Evolutionary conservation across 441 rosid genomes (phyloP).

Genomic region (Breynia disticha): DNA sequence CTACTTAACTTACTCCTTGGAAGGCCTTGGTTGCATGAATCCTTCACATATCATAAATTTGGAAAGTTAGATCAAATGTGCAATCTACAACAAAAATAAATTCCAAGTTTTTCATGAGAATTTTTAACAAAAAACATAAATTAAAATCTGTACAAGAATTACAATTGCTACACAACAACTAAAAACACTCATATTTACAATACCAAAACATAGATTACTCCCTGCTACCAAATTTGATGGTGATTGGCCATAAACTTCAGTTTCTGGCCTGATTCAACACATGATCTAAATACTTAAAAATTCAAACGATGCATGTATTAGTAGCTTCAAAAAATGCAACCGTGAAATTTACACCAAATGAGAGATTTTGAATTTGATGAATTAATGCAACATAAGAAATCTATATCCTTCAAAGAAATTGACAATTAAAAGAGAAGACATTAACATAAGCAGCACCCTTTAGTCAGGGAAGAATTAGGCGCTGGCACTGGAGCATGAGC

Average conservation of each 20-base stretch:
- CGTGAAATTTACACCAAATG: conserved; percentile 3
- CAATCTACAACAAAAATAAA: too few species aligned
- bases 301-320: not conserved
- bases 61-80: too few species aligned
- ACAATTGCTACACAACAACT: too few species aligned
- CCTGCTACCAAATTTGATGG: conserved; percentile 84
- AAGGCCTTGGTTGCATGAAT: too few species aligned
- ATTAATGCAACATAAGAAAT: not conserved
- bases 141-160: too few species aligned
- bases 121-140: too few species aligned
- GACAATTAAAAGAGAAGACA: conserved; percentile 9
- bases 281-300: conserved; percentile 3
- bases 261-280: conserved; percentile 31
- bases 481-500: conserved; percentile 13
- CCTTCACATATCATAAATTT: too few species aligned
- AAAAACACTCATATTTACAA: too few species aligned
- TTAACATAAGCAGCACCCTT: conserved; percentile 17
- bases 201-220: conserved; percentile 45
- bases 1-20: too few species aligned
- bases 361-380: not conserved
- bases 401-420: not conserved
- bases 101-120: too few species aligned
- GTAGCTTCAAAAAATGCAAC: too few species aligned
- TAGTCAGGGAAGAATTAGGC: conserved; percentile 23
- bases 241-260: conserved; percentile 63